Conservation (phyloP, 176 grass and related monocot species). For the Zea luxurians region DNA sequence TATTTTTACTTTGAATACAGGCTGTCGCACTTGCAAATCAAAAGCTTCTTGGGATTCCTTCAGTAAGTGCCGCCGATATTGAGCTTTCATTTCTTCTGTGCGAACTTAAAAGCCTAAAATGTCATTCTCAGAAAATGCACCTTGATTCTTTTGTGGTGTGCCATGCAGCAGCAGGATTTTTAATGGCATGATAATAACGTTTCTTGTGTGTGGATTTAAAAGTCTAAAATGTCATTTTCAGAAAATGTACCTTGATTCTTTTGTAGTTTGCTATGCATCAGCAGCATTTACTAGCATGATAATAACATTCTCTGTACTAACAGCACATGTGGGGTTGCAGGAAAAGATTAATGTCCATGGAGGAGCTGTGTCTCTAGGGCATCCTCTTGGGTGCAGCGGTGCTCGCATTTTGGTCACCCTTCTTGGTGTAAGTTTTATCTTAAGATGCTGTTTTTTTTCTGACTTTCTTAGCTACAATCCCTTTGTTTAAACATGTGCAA, state of each 20-base stretch:
- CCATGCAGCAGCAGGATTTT: neutral
- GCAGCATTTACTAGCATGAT: neutral
- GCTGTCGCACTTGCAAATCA: conserved; percentile 95
- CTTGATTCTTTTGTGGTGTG: neutral
- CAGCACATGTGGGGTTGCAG: conserved; percentile 36
- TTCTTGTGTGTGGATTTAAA: neutral
- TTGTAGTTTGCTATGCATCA: neutral
- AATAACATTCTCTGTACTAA: neutral
- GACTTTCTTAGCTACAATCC: neutral
- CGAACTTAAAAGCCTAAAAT: neutral
- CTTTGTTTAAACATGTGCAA: neutral
- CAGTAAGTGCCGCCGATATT: conserved; percentile 49
- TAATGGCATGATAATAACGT: neutral
- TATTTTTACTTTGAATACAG: conserved; percentile 45
- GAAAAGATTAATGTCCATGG: conserved; percentile 94
- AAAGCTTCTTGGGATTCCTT: conserved; percentile 90
- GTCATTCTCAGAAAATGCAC: neutral
- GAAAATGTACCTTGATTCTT: neutral
- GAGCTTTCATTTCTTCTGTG: neutral
- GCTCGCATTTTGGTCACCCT: conserved; percentile 87
- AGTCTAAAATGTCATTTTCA: neutral
- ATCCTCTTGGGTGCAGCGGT: conserved; percentile 94
- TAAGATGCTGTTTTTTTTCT: neutral
- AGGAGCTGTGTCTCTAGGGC: conserved; percentile 85
- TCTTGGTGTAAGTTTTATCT: conserved; percentile 66